phyloP scores from a whole-genome alignment of 208 protist species.

The Acanthamoeba rhysodes region DNA sequence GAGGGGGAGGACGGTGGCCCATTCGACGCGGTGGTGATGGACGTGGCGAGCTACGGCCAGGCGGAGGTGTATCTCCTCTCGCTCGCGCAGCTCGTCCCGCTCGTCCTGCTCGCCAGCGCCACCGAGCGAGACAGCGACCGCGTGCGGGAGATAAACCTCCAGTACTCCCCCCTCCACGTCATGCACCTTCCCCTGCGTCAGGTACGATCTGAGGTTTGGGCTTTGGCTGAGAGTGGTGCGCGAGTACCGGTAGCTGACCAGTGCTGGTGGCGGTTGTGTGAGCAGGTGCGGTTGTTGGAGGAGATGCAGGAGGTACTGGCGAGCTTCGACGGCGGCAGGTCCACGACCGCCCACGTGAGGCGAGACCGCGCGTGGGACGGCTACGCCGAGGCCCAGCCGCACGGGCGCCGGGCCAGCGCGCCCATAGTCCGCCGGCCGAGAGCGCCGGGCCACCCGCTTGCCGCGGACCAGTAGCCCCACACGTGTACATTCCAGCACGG shows the following conservation, averaged over 20 bases:
- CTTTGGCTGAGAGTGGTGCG: neutral
- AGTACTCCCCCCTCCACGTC: neutral
- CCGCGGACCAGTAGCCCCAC: too few relatives aligned
- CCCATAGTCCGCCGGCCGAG: neutral
- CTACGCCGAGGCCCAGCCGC: neutral
- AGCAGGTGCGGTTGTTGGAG: neutral
- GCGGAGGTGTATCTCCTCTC: slow-evolving; percentile 26
- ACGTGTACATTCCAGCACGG: too few relatives aligned
- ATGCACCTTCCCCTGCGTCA: slow-evolving; percentile 8
- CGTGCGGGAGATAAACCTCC: neutral
- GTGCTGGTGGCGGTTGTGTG: neutral
- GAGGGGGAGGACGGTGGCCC: neutral
- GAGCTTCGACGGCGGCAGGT: neutral
- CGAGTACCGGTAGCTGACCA: neutral
- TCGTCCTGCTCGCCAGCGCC: neutral
- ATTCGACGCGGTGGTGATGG: neutral
- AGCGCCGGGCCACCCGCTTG: neutral
- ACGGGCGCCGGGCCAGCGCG: neutral
- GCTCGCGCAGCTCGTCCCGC: neutral
- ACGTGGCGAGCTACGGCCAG: neutral
- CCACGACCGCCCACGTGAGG: neutral
- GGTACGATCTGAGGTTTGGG: neutral
- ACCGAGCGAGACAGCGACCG: neutral
- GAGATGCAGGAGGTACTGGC: slow-evolving; percentile 26
- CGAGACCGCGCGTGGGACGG: slow-evolving; percentile 14